Evolutionary conservation across 306 rosid species (phyloP).

Genomic region (Dalbergia oliveri): DNA sequence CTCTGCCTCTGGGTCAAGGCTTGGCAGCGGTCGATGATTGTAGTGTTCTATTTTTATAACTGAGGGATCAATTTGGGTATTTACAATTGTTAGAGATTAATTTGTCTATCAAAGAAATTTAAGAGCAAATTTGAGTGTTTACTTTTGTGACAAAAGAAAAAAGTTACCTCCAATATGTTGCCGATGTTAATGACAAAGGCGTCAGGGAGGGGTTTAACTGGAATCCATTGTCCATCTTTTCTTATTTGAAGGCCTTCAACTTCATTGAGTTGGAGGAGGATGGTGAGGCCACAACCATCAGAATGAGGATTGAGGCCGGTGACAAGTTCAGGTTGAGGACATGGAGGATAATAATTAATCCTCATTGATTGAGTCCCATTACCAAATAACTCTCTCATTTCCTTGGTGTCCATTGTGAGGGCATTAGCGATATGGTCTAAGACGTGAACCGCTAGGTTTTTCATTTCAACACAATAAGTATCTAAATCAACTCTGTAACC

Average conservation of each 20-base stretch:
- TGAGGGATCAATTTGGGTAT: no score
- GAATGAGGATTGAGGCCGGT: constrained; percentile 44
- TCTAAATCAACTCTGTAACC: constrained; percentile 24
- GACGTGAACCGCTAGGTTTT: constrained; percentile 24
- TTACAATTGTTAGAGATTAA: no score
- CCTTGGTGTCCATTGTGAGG: constrained; percentile 24
- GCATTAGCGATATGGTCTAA: constrained; percentile 39
- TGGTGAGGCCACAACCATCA: constrained; percentile 40
- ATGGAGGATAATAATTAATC: constrained; percentile 46
- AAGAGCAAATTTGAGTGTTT: no score
- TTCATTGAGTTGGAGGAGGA: constrained; percentile 42
- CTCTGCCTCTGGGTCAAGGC: no score
- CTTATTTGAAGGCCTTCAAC: constrained; percentile 50
- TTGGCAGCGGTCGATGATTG: no score
- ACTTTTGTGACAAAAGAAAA: no score
- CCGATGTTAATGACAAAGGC: constrained; percentile 51
- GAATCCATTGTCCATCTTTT: constrained; percentile 52
- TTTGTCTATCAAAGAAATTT: no score
- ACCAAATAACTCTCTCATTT: constrained; percentile 35
- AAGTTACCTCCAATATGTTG: constrained; percentile 46
- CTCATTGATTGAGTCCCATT: constrained; percentile 31
- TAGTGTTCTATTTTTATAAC: no score
- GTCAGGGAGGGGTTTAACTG: constrained; percentile 47
- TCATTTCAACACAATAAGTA: constrained; percentile 20
- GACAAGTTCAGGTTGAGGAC: constrained; percentile 43